Evolutionary conservation across 768 basidiomycete genomes (phyloP), one percentile per base, ranked within the genome.

Genomic region (Calocybe cyanea): DNA sequence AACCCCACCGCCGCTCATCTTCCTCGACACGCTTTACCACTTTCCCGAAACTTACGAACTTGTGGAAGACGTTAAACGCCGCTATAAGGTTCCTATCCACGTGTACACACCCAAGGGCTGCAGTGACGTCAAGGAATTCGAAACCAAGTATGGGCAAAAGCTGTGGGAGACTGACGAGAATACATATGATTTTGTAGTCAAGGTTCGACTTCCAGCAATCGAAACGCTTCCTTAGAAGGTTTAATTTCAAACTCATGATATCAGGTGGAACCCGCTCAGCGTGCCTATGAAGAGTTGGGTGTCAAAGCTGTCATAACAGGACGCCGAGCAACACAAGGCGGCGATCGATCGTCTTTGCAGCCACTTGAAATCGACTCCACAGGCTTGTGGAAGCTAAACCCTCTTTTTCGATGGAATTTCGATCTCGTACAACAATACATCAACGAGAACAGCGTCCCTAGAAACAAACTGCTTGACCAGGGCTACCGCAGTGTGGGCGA

Each of bases 401-500:
- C 95, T 0, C 75, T 99, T 33, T 92, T 83, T 57, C 70, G 80
- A 14, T 99, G 96, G 96, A 78, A 77, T 17, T 95, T 96, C 65
- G 62, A 69, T 7, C 65, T 89, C 32, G 89, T 97, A 14, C 85
- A 96, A 51, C 83, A 80, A 63, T 94, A 97, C 63, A 75, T 95
- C 51, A 80, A 80, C 34, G 73, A 78, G 49, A 80, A 97, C 66
- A 67, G 79, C 36, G 93, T 97, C 0, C 94, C 94, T 2, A 80
- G 81, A 50, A 98, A 99, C 70, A 80, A 77, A 49, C 75, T 99
- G 4, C 77, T 99, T 32, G 81, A 81, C 49, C 81, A 92, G 61
- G 96, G 96, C 2, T 99, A 98, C 71, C 86, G 84, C 56, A 92
- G 90, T 59, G 82, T 99, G 51, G 96, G 96, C 3, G 96, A 99